phyloP scores from a whole-genome alignment of 2,329 filamentous ascomycete genomes.

The Phaeophleospora eucalypticola region DNA sequence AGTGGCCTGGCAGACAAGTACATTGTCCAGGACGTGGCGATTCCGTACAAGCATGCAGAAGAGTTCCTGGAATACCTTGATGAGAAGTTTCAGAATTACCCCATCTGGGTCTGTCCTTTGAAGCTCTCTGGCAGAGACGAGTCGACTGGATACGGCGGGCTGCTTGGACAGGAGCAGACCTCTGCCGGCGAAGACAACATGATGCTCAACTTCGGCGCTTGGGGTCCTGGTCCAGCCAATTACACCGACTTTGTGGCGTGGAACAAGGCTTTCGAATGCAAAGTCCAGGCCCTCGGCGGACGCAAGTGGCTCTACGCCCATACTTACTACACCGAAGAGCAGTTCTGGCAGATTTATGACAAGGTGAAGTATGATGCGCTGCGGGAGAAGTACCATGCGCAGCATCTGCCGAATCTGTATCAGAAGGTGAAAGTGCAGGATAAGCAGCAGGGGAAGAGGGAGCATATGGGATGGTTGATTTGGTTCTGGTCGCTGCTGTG shows the following conservation, averaged over 20 bases:
- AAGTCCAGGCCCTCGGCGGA: conserved; percentile 65
- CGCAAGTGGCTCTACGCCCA: conserved; percentile 87
- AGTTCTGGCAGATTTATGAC: conserved; percentile 66
- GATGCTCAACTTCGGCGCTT: conserved; percentile 61
- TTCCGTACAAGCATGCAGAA: conserved; percentile 51
- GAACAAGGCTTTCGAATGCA: conserved; percentile 68
- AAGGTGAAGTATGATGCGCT: conserved; percentile 58
- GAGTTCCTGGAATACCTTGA: conserved; percentile 53
- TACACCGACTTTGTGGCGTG: conserved; percentile 53
- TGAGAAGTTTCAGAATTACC: conserved; percentile 48
- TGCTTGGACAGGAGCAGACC: not conserved
- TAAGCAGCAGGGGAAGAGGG: not conserved
- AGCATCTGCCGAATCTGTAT: conserved; percentile 61
- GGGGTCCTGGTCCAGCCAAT: conserved; percentile 67
- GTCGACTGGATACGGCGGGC: not conserved
- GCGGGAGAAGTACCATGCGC: conserved; percentile 59
- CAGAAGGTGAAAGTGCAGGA: conserved; percentile 54
- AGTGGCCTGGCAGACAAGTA: conserved; percentile 53
- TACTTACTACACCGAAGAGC: conserved; percentile 67
- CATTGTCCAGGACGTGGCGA: conserved; percentile 60
- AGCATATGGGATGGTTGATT: not conserved
- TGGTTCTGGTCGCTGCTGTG: not conserved
- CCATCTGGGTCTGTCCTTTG: conserved; percentile 58
- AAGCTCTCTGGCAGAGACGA: not conserved
- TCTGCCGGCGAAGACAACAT: conserved; percentile 5